phyloP scores from a whole-genome alignment of 2,329 filamentous ascomycete species.

The Chaetomium strumarium region DNA sequence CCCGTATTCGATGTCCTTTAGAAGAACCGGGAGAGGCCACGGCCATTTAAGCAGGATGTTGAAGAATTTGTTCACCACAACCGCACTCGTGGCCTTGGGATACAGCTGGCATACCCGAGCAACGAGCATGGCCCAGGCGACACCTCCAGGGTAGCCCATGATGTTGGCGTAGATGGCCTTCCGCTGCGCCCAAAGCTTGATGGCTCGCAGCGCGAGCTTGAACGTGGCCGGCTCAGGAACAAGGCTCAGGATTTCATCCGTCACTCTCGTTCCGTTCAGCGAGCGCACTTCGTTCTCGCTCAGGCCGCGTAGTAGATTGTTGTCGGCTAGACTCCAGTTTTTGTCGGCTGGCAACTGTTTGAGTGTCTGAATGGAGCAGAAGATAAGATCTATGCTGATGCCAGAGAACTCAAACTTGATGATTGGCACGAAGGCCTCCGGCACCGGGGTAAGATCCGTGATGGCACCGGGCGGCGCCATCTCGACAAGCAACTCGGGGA shows the following conservation, averaged over 20 bases:
- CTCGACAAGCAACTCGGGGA: conserved; percentile 71
- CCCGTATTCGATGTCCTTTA: conserved; percentile 81
- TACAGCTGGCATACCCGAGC: conserved; percentile 95
- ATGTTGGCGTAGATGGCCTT: conserved; percentile 94
- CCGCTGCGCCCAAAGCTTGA: conserved; percentile 94
- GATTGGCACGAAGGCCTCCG: conserved; percentile 89
- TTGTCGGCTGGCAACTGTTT: conserved; percentile 62
- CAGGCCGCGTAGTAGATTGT: conserved; percentile 75
- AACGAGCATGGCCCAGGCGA: conserved; percentile 97
- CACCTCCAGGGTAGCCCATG: conserved; percentile 91
- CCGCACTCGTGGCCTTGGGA: conserved; percentile 81
- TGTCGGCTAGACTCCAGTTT: conserved; percentile 72
- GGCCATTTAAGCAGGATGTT: conserved; percentile 84
- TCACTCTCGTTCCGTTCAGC: conserved; percentile 90
- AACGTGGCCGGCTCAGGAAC: conserved; percentile 90
- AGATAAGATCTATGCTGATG: conserved; percentile 94
- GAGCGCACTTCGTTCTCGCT: conserved; percentile 83
- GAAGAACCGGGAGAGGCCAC: conserved; percentile 88
- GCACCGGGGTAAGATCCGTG: conserved; percentile 76
- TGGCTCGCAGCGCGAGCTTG: conserved; percentile 77
- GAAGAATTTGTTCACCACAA: conserved; percentile 92
- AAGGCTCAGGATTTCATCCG: conserved; percentile 81
- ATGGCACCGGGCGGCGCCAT: conserved; percentile 76
- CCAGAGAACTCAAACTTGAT: conserved; percentile 91
- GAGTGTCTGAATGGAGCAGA: conserved; percentile 66